Base-by-base conservation (phyloP, 2,329 filamentous ascomycete genomes). In the Aspergillus pseudoglaucus region DNA sequence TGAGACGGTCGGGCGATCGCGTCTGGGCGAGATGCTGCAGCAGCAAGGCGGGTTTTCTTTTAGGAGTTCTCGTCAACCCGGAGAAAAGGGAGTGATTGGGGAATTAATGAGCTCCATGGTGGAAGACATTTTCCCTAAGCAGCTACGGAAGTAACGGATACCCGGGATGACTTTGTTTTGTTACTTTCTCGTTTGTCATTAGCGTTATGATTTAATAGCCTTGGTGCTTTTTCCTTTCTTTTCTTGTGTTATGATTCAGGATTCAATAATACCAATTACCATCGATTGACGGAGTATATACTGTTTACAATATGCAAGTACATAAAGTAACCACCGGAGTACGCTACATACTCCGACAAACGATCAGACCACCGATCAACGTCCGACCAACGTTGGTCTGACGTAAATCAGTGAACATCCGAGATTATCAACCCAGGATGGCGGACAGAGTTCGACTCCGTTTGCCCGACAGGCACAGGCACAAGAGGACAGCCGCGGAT, bases 1-100 rank as follows among this genome's bases (percentile, higher is more conserved):
- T 18, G 75, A 78, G 51, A 63, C 68, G 10, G 73, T 79, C 17
- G 65, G 58, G 43, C 67, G 62, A 52, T 69, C 60, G 50, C 69
- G 64, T 33, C 53, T 63, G 18, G 65, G 63, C 25, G 68, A 67
- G 47, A 63, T 62, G 42, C 50, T 65, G 32, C 57, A 60, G 42
- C 66, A 67, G 18, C 64, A 70, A n/a, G 70, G 58, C 43, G 55
- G 53, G 8, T 18, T 39, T 39, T 18, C 15, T 18, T 39, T 18
- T 5, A 12, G 17, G 17, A 18, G 5, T 14, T 15, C 15, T 12
- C 10, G 15, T 6, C 44, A 51, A 6, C 14, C 49, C 49, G 60
- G 57, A 6, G 57, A 67, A 45, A 47, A 56, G 7, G 64, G 66
- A 37, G 49, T 66, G 35, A 55, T 68, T 2, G 47, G 49, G n/a